These are phyloP conservation scores for Falciphora oryzae DNA, from an alignment of 2,329 filamentous ascomycete genomes.

Conservation along the genomic window DNA sequence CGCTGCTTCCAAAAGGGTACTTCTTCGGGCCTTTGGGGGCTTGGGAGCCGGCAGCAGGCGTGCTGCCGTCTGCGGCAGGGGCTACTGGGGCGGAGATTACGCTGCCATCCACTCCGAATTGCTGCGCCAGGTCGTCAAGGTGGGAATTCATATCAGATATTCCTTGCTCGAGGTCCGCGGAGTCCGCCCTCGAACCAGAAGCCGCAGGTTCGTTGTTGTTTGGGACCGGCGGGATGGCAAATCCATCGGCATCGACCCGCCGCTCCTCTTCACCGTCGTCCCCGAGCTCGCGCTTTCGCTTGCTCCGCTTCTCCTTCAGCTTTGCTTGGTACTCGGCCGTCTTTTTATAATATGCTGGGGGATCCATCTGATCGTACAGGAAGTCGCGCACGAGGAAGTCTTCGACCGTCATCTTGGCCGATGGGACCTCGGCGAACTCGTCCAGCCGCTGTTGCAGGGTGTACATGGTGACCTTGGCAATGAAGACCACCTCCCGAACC, in stretches of 20 bases:
- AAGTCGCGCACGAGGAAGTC: slow-evolving; percentile 65
- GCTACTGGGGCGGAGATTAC: neutral
- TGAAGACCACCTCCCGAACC: slow-evolving; percentile 91
- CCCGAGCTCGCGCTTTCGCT: slow-evolving; percentile 39
- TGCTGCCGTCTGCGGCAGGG: neutral
- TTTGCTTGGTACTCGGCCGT: slow-evolving; percentile 53
- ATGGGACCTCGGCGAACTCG: slow-evolving; percentile 85
- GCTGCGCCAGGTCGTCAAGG: slow-evolving; percentile 36
- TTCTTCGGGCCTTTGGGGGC: slow-evolving; percentile 13
- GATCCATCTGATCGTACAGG: slow-evolving; percentile 55
- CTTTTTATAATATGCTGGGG: slow-evolving; percentile 73
- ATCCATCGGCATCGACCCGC: slow-evolving; percentile 57
- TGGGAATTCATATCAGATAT: slow-evolving; percentile 19
- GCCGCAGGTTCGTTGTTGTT: slow-evolving; percentile 19
- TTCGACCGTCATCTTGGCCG: slow-evolving; percentile 77
- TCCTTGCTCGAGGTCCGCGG: slow-evolving; percentile 14
- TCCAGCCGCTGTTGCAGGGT: slow-evolving; percentile 88
- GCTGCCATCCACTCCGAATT: slow-evolving; percentile 34
- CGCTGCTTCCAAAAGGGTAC: slow-evolving; percentile 17
- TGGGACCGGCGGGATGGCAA: slow-evolving; percentile 54
- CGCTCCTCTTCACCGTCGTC: slow-evolving; percentile 11
- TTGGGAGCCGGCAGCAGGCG: neutral
- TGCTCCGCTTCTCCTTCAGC: slow-evolving; percentile 39
- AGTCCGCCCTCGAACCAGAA: slow-evolving; percentile 8
- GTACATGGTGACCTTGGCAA: slow-evolving; percentile 91